Base-by-base conservation (phyloP, 176 grass and related monocot species). In the Saccharum officinarum region DNA sequence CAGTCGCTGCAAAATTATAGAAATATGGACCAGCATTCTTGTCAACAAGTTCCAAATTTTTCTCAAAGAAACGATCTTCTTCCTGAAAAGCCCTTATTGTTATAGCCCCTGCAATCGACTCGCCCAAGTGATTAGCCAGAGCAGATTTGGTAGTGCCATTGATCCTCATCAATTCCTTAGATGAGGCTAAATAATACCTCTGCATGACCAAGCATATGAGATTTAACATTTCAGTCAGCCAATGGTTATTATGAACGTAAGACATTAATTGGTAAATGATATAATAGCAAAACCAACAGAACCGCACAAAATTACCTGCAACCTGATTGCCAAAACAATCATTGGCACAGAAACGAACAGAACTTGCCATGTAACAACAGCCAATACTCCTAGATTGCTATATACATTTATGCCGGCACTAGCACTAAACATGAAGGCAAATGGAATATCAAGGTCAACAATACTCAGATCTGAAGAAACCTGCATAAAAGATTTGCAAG, bases 111-210 rank as follows among this genome's bases (percentile, higher is more conserved):
- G 89, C 71, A 89, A 98, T 86, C 5, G 97, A 98, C 84, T 98
- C 93, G 17, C 89, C 88, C 10, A 98, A 82, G 86, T 98, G 97
- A 80, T 98, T 98, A 66, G 86, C 93, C 36, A 98, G 65, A 68
- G 87, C 78, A 86, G 97, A 98, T 87, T 94, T 95, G 55, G 97
- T 94, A 67, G 93, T 98, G 67, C 97, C 97, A 91, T 98, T 95
- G 69, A 98, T 91, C 36, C 97, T 66, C 97, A 98, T 98, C 76
- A 98, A 90, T 90, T 98, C 91, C 84, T 92, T 98, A 41, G 97
- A 90, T 14, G 97, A 91, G 55, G 89, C 84, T 71, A 98, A 87
- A 78, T 95, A 98, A 75, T 95, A 98, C 42, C 88, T 94, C 97
- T 98, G 60, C 74, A 89, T 75, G 30, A 77, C 7, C 63, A 90